These are phyloP conservation scores for Iberis pinnata DNA, from an alignment of 345 rosid species.

Conservation along the genomic window DNA sequence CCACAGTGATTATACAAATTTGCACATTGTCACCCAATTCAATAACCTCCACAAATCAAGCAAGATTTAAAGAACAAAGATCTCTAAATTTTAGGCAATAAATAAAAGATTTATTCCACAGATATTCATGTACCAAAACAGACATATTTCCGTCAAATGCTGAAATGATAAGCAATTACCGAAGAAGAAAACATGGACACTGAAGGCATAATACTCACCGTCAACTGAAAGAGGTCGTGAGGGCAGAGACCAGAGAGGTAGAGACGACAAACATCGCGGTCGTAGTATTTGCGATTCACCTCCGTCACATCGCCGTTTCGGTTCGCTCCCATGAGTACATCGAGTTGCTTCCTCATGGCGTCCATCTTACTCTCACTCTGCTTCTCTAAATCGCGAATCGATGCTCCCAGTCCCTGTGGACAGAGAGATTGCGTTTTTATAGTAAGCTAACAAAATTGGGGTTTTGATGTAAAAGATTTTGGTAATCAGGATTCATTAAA, in stretches of 20 bases:
- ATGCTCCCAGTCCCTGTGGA: background rate
- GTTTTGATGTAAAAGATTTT: too few species aligned
- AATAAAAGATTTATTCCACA: too few species aligned
- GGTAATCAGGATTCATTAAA: constrained; percentile 14
- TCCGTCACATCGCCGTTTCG: constrained; percentile 92
- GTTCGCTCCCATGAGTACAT: constrained; percentile 96
- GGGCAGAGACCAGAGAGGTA: constrained; percentile 91
- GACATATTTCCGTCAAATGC: too few species aligned
- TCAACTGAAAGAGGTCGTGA: constrained; percentile 93
- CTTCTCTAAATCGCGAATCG: background rate
- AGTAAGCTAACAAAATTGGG: too few species aligned
- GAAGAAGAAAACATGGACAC: too few species aligned
- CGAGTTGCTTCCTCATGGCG: constrained; percentile 95
- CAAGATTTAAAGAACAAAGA: too few species aligned
- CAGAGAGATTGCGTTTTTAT: constrained; percentile 12
- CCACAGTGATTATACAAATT: constrained; percentile 16
- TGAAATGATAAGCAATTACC: too few species aligned
- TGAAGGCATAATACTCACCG: constrained; percentile 33
- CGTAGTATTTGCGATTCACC: constrained; percentile 89
- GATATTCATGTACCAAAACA: too few species aligned
- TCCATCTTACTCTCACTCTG: constrained; percentile 65
- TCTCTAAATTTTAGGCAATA: too few species aligned
- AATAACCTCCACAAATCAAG: too few species aligned
- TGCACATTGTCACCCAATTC: constrained; percentile 17
- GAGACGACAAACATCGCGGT: constrained; percentile 96